Base-by-base conservation (phyloP, 805 yeast species). In the Starmerella khaoyaiensis region DNA sequence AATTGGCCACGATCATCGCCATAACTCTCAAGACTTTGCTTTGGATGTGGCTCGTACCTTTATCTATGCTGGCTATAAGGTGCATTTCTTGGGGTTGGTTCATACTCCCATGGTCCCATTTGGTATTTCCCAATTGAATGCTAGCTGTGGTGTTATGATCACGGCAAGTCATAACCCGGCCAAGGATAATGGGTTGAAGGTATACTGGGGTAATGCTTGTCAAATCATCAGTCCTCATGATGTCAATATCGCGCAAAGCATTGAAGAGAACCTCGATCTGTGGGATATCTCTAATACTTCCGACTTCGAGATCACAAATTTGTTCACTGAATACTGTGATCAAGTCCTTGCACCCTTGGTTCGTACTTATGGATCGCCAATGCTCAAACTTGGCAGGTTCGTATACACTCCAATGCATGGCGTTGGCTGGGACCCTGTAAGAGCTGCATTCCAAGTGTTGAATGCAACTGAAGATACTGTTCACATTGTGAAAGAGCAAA, bases 341-440 rank as follows among this genome's bases (percentile, higher is more conserved):
- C 31, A n/a, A 14, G 47, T 32, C 10, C 15, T 42, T 18, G 27
- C 21, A 10, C 45, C 45, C 11, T 35, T 38, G 20, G 18, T 18
- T 19, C 21, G 14, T 19, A 4, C 5, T n/a, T 12, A 14, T 15
- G 5, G n/a, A 14, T 23, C 27, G 12, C 12, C 21, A 14, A 1
- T 5, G 19, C 23, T 50, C 35, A 42, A 36, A 19, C 74, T 78
- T 40, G n/a, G n/a, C n/a, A n/a, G n/a, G n/a, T n/a, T n/a, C n/a
- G 80, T 84, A 1, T 87, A 87, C 53, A 87, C 97, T 0, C 93
- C 97, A 17, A 75, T 87, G 77, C 97, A 87, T 56, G 98, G 98
- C 8, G 94, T 87, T 6, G 98, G 98, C 0, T 60, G 65, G 19
- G 76, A 74, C 30, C 69, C 74, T 19, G 74, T 79, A 28, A 51